Percentiles rank a stretch among this genome's conserved stretches.
phyloP scores from a whole-genome alignment of 805 yeast species.

The Tetrapisispora phaffii region DNA sequence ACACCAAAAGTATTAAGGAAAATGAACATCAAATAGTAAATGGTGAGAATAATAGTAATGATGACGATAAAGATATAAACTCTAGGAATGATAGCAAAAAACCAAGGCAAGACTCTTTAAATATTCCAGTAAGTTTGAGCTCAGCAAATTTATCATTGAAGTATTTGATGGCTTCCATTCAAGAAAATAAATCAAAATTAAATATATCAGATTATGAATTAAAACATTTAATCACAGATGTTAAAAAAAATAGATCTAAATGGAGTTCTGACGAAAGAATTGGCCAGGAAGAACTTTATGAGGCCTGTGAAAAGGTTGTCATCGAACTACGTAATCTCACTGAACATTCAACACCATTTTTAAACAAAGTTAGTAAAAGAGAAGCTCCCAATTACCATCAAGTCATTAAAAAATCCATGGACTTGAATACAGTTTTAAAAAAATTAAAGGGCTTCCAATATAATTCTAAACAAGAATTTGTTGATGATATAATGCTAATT shows the following conservation, averaged over 20 bases:
- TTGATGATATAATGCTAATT: slow-evolving; percentile 88
- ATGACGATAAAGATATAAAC: slow-evolving; percentile 26
- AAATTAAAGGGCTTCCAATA: slow-evolving; percentile 78
- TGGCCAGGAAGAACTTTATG: slow-evolving; percentile 96
- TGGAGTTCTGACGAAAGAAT: slow-evolving; percentile 95
- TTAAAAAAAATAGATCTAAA: slow-evolving; percentile 86
- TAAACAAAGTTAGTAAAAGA: slow-evolving; percentile 91
- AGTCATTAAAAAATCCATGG: slow-evolving; percentile 91
- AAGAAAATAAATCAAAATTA: slow-evolving; percentile 65
- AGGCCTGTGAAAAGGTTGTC: slow-evolving; percentile 93
- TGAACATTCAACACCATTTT: slow-evolving; percentile 91
- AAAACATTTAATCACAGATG: slow-evolving; percentile 79
- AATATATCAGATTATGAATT: slow-evolving; percentile 72
- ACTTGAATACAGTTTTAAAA: slow-evolving; percentile 84
- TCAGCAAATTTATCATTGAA: slow-evolving; percentile 72
- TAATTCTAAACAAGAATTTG: slow-evolving; percentile 76
- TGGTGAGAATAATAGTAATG: slow-evolving; percentile 17
- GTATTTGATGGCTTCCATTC: slow-evolving; percentile 70
- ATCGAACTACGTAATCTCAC: slow-evolving; percentile 83
- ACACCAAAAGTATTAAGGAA: not conserved
- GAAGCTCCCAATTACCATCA: slow-evolving; percentile 96
- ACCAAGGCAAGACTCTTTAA: slow-evolving; percentile 18
- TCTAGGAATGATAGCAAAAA: slow-evolving; percentile 11
- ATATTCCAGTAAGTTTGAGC: slow-evolving; percentile 42
- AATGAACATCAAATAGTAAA: slow-evolving; percentile 9